Percentiles rank a stretch among this genome's conserved stretches.
Evolutionary conservation across 345 rosid species (phyloP).

Genomic region (Syzygium jambos): DNA sequence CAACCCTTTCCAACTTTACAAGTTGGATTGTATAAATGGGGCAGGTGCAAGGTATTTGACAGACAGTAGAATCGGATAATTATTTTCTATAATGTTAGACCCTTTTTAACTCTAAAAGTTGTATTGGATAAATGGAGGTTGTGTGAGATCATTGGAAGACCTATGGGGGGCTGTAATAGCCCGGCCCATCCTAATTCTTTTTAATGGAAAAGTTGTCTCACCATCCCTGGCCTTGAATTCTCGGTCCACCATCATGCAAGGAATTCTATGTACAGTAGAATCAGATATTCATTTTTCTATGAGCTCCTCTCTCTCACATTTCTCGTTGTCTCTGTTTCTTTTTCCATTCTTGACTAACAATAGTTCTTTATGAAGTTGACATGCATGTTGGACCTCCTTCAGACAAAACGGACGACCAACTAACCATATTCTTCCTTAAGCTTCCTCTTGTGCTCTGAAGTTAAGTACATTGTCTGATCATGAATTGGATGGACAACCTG

Average conservation of each 20-base stretch:
- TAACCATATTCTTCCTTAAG: constrained; percentile 44
- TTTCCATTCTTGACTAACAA: background rate
- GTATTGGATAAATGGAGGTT: background rate
- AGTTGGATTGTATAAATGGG: background rate
- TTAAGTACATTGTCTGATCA: constrained; percentile 40
- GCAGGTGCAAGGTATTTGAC: background rate
- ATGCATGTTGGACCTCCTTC: background rate
- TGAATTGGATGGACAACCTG: constrained; percentile 41
- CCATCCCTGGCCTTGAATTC: too few relatives aligned
- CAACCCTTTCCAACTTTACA: background rate
- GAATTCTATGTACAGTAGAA: background rate
- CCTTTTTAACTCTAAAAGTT: background rate
- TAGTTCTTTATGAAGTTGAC: background rate
- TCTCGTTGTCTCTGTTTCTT: background rate
- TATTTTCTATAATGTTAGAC: background rate
- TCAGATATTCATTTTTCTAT: background rate
- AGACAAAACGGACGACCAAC: background rate
- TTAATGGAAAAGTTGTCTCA: background rate
- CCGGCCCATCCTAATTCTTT: background rate
- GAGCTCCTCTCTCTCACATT: background rate
- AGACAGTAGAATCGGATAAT: background rate
- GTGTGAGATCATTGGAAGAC: background rate
- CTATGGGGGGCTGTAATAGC: background rate
- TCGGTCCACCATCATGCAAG: too few relatives aligned
- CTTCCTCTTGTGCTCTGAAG: constrained; percentile 31